Conservation (phyloP, 1,139 yeast species). For the Blastobotrys aristatus region DNA sequence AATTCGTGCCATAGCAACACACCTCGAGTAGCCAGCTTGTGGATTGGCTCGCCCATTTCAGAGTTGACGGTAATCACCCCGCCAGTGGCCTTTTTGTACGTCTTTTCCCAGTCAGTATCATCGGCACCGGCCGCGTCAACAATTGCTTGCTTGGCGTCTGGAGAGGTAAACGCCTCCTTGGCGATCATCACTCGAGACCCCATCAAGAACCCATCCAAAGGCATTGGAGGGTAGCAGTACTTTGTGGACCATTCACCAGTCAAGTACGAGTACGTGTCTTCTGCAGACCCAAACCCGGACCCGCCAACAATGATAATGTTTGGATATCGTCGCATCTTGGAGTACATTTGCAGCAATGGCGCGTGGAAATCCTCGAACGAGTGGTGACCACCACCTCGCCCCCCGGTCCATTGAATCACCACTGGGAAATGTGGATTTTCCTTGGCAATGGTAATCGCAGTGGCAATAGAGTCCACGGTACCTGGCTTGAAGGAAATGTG, state of each 20-base stretch:
- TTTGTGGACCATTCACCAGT: constrained; percentile 91
- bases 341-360: constrained; percentile 91
- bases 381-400: constrained; percentile 99
- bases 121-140: constrained; percentile 86
- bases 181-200: constrained; percentile 98
- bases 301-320: constrained; percentile 93
- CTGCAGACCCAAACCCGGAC: constrained; percentile 96
- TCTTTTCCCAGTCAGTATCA: constrained; percentile 85
- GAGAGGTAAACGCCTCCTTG: constrained; percentile 90
- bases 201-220: constrained; percentile 93
- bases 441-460: constrained; percentile 84
- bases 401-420: constrained; percentile 99
- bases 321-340: constrained; percentile 86
- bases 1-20: constrained; percentile 90
- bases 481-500: constrained; percentile 98
- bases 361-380: constrained; percentile 99
- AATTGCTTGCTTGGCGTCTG: constrained; percentile 89
- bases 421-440: constrained; percentile 96
- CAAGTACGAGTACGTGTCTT: constrained; percentile 93
- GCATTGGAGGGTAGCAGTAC: constrained; percentile 95
- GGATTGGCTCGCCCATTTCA: constrained; percentile 99
- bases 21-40: constrained; percentile 97
- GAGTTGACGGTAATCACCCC: constrained; percentile 94
- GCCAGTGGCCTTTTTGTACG: constrained; percentile 94
- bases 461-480: constrained; percentile 85